Evolutionary conservation across 2,329 filamentous ascomycete genomes (phyloP).

Genomic region (Diaporthe capsici): DNA sequence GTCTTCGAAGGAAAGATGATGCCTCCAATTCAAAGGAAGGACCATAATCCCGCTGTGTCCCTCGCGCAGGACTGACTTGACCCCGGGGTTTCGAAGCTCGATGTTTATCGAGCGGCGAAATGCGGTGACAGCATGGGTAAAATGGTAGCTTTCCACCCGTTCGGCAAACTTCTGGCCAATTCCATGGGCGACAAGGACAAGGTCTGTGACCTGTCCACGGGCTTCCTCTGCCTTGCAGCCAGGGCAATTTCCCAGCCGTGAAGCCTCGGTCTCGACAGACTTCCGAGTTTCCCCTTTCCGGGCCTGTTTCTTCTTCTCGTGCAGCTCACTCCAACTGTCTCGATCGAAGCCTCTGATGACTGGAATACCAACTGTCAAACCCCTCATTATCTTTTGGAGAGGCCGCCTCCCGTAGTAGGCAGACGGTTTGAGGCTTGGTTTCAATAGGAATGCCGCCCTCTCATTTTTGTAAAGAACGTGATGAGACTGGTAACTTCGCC

Average conservation of each 20-base stretch:
- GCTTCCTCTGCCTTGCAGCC: conserved; percentile 76
- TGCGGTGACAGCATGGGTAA: conserved; percentile 94
- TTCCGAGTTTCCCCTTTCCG: conserved; percentile 43
- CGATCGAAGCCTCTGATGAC: conserved; percentile 93
- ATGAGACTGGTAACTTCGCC: conserved; percentile 76
- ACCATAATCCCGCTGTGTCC: conserved; percentile 94
- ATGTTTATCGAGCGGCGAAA: conserved; percentile 90
- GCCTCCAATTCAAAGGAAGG: conserved; percentile 93
- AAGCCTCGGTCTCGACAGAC: conserved; percentile 34
- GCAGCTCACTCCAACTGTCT: conserved; percentile 79
- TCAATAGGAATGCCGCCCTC: conserved; percentile 84
- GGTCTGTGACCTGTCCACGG: conserved; percentile 82
- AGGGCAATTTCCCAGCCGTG: conserved; percentile 40
- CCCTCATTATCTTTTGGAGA: conserved; percentile 86
- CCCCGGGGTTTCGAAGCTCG: conserved; percentile 80
- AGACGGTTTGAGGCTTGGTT: conserved; percentile 87
- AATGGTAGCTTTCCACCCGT: conserved; percentile 95
- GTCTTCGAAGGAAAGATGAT: conserved; percentile 89
- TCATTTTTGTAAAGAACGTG: conserved; percentile 90
- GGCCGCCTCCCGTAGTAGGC: conserved; percentile 87
- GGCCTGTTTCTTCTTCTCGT: conserved; percentile 62
- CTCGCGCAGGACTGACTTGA: conserved; percentile 81
- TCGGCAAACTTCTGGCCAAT: conserved; percentile 98
- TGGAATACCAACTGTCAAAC: conserved; percentile 83
- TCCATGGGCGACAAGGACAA: conserved; percentile 92